Conservation (phyloP, 768 basidiomycete species). For the Psilocybe sp. region DNA sequence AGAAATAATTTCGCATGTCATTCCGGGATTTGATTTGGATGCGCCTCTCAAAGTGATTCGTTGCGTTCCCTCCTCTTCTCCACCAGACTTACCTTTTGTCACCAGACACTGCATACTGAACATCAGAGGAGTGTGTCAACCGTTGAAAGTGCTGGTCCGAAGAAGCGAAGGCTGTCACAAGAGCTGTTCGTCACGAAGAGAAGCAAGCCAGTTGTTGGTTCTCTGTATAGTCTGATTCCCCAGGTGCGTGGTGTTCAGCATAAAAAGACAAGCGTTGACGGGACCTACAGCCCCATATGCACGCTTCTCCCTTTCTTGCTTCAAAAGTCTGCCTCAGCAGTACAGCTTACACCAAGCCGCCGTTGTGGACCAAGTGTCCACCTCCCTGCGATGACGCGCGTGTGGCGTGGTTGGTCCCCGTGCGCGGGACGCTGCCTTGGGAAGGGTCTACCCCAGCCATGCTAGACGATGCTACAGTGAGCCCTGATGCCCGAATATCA, state of each 20-base stretch:
- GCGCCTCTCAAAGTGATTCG: too few relatives aligned
- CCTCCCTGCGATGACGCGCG: conserved; percentile 33
- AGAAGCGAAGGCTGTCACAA: background rate
- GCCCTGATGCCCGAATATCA: conserved; percentile 25
- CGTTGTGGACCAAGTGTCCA: conserved; percentile 34
- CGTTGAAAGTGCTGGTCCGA: background rate
- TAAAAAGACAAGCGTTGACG: conserved; percentile 8
- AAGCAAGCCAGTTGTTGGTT: conserved; percentile 29
- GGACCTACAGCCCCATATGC: conserved; percentile 33
- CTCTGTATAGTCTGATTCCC: conserved; percentile 38
- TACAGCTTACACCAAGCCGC: conserved; percentile 35
- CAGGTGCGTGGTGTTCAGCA: conserved; percentile 37
- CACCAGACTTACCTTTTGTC: too few relatives aligned
- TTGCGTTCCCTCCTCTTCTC: too few relatives aligned
- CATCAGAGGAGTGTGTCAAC: too few relatives aligned
- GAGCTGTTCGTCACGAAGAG: conserved; percentile 20
- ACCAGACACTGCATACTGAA: too few relatives aligned
- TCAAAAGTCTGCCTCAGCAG: conserved; percentile 18
- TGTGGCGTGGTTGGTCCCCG: conserved; percentile 55
- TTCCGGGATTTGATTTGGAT: too few relatives aligned
- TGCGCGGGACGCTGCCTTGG: conserved; percentile 54
- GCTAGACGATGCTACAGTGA: conserved; percentile 28
- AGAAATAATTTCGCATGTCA: too few relatives aligned
- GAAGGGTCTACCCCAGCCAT: conserved; percentile 38
- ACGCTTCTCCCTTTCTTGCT: conserved; percentile 23